Base-by-base conservation (phyloP, 352 stramenopile genomes). In the Phytophthora syringae region DNA sequence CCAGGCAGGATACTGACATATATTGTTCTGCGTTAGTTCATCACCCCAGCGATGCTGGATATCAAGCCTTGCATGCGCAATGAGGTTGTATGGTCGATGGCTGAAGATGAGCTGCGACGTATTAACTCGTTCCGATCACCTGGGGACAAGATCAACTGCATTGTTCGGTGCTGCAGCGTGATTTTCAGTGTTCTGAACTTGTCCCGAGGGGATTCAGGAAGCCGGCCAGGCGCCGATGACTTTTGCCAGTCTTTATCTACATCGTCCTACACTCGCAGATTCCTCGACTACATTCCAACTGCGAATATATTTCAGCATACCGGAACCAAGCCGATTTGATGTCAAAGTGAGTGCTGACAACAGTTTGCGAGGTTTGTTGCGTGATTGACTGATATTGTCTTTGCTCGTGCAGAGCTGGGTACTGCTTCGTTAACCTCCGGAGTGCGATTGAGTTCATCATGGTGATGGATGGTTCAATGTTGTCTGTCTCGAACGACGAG, bases 171-270 rank as follows among this genome's bases (percentile, higher is more conserved):
- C 71, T 95, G 85, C 56, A 93, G 80, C 54, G 84, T 97, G 25
- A 97, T 97, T 64, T 97, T 97, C 59, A 94, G 86, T 66, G 89
- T 94, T 21, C 72, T 97, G 44, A 96, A 92, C 45, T 69, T 97
- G 15, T 79, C 87, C 0, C 79, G 87, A 36, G 87, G 85, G 18
- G 84, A 92, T 40, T 81, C 77, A 7, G 72, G 74, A 2, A 89
- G 70, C 15, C 85, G 87, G 7, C 87, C 87, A 3, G 87, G 87
- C 15, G 84, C 90, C 1, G 92, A 98, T 59, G 92, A 98, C 36
- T 98, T 98, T 49, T 98, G 13, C 92, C 92, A 15, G 82, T 97
- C 25, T 97, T 98, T 64, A 97, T 98, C 60, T 97, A 96, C 76
- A 92, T 97, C 36, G 90, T 97, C 20, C 71, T 98, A 16, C 88